Conservation (phyloP, 192 early-diverging fungal species). For the Linnemannia schmuckeri region DNA sequence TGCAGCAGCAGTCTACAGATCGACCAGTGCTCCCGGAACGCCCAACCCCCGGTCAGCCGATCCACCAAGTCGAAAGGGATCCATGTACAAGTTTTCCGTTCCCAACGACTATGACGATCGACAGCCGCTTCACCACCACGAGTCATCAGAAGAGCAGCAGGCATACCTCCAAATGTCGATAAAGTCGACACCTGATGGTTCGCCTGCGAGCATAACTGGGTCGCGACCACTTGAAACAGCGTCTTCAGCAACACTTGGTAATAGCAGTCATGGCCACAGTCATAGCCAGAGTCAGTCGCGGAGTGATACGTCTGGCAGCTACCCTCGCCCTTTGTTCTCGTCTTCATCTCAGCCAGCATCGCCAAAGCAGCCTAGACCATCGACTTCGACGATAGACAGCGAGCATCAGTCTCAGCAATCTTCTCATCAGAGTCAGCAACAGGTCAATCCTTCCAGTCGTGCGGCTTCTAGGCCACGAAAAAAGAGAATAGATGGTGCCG, state of each 20-base stretch:
- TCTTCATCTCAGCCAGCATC: conserved; percentile 7
- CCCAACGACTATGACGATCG: conserved; percentile 51
- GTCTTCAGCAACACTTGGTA: background rate
- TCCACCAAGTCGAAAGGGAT: conserved; percentile 5
- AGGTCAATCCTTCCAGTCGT: background rate
- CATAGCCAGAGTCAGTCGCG: background rate
- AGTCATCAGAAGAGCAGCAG: background rate
- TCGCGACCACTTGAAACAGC: background rate
- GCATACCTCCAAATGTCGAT: background rate
- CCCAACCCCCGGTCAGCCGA: background rate
- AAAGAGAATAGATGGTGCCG: background rate
- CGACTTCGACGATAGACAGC: background rate
- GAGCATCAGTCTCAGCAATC: background rate
- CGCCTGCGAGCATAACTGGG: background rate
- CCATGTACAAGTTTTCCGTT: conserved; percentile 23
- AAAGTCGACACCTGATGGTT: background rate
- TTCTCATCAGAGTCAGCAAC: background rate
- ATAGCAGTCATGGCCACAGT: background rate
- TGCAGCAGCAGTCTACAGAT: background rate
- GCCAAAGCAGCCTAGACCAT: background rate
- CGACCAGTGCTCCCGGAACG: background rate
- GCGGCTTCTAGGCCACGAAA: background rate
- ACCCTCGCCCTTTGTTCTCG: conserved; percentile 2
- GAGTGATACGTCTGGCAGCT: background rate
- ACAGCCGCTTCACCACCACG: conserved; percentile 31